Percentiles rank a stretch among this genome's conserved stretches.
These are phyloP conservation scores for Picea glauca DNA, from an alignment of 75 land plant genomes.

Conservation along the genomic window DNA sequence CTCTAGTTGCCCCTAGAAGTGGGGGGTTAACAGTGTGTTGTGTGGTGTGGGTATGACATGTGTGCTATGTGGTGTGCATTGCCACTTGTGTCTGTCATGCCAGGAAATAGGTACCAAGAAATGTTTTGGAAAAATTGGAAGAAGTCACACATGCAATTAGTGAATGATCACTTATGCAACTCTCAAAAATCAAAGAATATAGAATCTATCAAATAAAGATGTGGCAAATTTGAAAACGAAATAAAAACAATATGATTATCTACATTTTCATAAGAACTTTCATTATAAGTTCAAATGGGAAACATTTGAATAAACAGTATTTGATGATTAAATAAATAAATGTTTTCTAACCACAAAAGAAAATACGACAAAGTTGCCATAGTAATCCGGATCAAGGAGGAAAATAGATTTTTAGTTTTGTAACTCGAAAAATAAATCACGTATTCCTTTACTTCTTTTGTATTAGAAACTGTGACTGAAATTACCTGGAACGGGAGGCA, in stretches of 20 bases:
- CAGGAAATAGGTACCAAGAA: too few relatives aligned
- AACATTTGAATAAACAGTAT: not conserved
- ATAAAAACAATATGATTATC: not conserved
- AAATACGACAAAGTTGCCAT: not conserved
- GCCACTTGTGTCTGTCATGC: too few relatives aligned
- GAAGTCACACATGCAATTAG: too few relatives aligned
- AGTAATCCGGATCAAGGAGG: not conserved
- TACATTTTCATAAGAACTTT: not conserved
- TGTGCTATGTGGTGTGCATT: too few relatives aligned
- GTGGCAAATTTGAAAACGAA: too few relatives aligned
- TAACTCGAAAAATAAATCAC: not conserved
- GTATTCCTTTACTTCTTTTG: not conserved
- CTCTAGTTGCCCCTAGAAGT: too few relatives aligned
- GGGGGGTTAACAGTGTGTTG: too few relatives aligned
- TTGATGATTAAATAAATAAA: not conserved
- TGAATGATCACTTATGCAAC: too few relatives aligned
- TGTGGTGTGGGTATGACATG: too few relatives aligned
- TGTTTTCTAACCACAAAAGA: not conserved
- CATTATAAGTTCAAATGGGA: not conserved
- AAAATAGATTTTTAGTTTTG: not conserved
- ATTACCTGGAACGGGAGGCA: slow-evolving; percentile 3
- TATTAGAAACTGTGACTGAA: not conserved
- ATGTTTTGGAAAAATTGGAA: too few relatives aligned
- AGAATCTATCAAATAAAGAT: too few relatives aligned
- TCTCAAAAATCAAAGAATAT: too few relatives aligned